phyloP scores from a whole-genome alignment of 1,284 basidiomycete genomes.

The Macrocystidia cucumis region DNA sequence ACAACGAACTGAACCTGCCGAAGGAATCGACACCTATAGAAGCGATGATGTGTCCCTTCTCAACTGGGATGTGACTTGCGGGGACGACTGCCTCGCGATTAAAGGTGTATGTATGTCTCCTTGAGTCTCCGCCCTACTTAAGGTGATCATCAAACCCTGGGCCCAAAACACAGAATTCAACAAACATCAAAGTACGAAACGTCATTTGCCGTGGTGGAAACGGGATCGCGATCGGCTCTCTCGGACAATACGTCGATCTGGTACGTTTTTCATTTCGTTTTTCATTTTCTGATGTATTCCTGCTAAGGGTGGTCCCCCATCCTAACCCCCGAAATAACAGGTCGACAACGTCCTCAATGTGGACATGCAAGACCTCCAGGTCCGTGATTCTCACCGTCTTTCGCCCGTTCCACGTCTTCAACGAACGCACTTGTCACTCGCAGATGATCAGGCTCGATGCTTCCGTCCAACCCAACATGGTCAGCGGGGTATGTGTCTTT shows the following conservation, averaged over 20 bases:
- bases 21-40: conserved; percentile 55
- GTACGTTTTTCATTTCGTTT: too few species aligned
- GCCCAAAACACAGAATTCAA: conserved; percentile 51
- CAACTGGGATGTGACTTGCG: conserved; percentile 53
- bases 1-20: background rate
- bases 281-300: conserved; percentile 1
- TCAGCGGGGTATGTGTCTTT: conserved; percentile 30
- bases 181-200: conserved; percentile 42
- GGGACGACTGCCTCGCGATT: conserved; percentile 63
- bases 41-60: conserved; percentile 42
- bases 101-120: conserved; percentile 40
- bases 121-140: too few species aligned
- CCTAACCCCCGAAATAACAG: conserved; percentile 23
- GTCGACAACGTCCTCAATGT: conserved; percentile 53
- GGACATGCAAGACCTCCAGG: conserved; percentile 40
- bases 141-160: too few species aligned
- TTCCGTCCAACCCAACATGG: conserved; percentile 48
- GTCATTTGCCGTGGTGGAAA: conserved; percentile 56
- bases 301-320: conserved; percentile 1
- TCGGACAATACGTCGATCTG: conserved; percentile 52
- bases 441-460: conserved; percentile 39
- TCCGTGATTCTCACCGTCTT: conserved; percentile 14
- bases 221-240: conserved; percentile 56
- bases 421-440: background rate
- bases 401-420: conserved; percentile 1